A percentile compares a stretch with the other conserved stretches of the same genome.
phyloP scores from a whole-genome alignment of 768 basidiomycete genomes.

The Lentinula aciculospora region DNA sequence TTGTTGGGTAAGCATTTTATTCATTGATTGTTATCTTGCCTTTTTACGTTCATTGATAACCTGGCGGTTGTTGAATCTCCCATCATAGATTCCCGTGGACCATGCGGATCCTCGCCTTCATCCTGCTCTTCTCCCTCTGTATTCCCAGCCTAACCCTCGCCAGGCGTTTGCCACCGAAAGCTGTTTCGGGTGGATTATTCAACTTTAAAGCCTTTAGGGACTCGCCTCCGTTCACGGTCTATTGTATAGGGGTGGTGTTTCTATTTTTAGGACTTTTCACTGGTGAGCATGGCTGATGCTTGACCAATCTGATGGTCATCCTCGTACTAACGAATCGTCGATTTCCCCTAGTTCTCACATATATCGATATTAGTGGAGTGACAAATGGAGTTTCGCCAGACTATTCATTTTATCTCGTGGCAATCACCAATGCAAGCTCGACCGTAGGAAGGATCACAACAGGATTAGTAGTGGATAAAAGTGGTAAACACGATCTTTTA shows the following conservation, averaged over 20 bases:
- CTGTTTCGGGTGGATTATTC: conserved; percentile 47
- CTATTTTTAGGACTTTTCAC: conserved; percentile 62
- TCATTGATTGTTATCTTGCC: neutral
- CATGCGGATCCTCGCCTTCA: conserved; percentile 58
- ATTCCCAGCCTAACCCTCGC: conserved; percentile 39
- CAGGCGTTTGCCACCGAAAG: conserved; percentile 48
- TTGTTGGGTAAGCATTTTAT: conserved; percentile 41
- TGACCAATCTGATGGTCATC: too few relatives aligned
- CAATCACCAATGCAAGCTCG: conserved; percentile 58
- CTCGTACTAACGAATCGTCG: too few relatives aligned
- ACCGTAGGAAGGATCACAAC: conserved; percentile 46
- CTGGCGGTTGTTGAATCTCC: neutral
- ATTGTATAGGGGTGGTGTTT: conserved; percentile 39
- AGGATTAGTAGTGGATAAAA: conserved; percentile 43
- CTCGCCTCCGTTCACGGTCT: conserved; percentile 41
- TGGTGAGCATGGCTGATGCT: conserved; percentile 30
- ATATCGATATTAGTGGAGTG: conserved; percentile 48
- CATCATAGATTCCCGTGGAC: conserved; percentile 61
- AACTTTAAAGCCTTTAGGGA: conserved; percentile 34
- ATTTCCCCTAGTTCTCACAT: conserved; percentile 43
- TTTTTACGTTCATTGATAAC: neutral
- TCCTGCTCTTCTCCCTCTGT: conserved; percentile 42
- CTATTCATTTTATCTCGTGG: conserved; percentile 53
- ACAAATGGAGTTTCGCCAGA: conserved; percentile 36
- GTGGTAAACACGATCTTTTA: conserved; percentile 37